These are phyloP conservation scores for Trichoderma atroviride DNA, from an alignment of 2,329 filamentous ascomycete genomes.

Conservation along the genomic window DNA sequence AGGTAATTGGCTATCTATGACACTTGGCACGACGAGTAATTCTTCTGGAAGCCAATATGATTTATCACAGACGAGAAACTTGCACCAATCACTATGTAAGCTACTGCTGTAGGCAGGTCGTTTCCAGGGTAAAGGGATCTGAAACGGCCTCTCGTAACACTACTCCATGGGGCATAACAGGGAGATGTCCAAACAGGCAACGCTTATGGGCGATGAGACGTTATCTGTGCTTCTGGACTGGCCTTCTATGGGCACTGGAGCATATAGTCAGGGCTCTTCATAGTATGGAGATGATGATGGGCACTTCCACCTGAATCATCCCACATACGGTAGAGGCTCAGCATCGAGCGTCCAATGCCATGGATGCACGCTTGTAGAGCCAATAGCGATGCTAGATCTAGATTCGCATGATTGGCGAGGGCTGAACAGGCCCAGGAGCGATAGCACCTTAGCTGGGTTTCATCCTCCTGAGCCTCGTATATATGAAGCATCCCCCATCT, in stretches of 20 bases:
- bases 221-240: neutral
- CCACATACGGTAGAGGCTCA: neutral
- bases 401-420: conserved; percentile 8
- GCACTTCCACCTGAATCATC: conserved; percentile 11
- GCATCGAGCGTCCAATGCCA: neutral
- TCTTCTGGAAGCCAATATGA: neutral
- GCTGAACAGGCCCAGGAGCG: conserved; percentile 9
- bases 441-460: conserved; percentile 17
- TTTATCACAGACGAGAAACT: neutral
- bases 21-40: neutral
- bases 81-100: too few relatives aligned
- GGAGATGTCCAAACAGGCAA: neutral
- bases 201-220: neutral
- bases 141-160: conserved; percentile 17
- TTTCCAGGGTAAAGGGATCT: neutral
- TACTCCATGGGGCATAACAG: conserved; percentile 4
- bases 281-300: neutral
- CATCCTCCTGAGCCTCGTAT: conserved; percentile 20
- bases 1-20: neutral
- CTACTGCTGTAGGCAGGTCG: neutral
- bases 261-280: neutral
- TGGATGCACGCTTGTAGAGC: neutral
- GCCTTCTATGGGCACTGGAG: neutral
- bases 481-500: conserved; percentile 16
- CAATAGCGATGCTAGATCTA: neutral